Evolutionary conservation across 352 stramenopile genomes (phyloP).

Genomic region (Globisporangium splendens): DNA sequence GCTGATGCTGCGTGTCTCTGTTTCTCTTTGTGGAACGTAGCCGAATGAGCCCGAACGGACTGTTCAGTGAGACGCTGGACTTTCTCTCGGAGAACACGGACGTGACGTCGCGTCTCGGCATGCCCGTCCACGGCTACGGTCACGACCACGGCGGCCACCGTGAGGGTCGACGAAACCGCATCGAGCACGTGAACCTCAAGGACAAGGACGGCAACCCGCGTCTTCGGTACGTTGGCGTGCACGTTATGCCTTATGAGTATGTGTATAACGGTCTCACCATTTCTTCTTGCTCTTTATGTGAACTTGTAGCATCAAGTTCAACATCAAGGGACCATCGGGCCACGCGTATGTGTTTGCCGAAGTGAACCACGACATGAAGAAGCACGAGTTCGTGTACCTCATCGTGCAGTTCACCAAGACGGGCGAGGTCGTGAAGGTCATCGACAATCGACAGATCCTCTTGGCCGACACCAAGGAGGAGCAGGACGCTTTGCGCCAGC

Average conservation of each 20-base stretch:
- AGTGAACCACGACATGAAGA: constrained; percentile 90
- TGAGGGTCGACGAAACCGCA: constrained; percentile 93
- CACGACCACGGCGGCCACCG: constrained; percentile 91
- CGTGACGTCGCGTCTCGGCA: constrained; percentile 76
- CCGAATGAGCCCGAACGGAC: constrained; percentile 81
- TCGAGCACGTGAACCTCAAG: constrained; percentile 93
- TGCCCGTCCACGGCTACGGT: constrained; percentile 91
- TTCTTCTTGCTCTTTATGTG: background rate
- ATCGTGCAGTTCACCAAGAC: constrained; percentile 93
- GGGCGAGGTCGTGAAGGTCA: constrained; percentile 86
- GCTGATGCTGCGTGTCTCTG: constrained; percentile 4
- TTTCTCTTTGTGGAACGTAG: constrained; percentile 18
- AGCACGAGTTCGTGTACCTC: constrained; percentile 94
- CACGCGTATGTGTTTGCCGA: constrained; percentile 92
- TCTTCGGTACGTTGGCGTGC: constrained; percentile 37
- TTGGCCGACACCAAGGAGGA: constrained; percentile 69
- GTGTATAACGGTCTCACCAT: background rate
- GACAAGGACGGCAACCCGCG: constrained; percentile 83
- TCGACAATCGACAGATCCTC: constrained; percentile 91
- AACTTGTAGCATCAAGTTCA: constrained; percentile 88
- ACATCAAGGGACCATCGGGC: constrained; percentile 90
- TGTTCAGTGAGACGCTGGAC: constrained; percentile 77
- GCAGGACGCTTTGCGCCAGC: constrained; percentile 68
- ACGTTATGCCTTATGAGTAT: background rate
- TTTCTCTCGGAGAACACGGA: constrained; percentile 74